Conservation (phyloP, 768 basidiomycete genomes). For the Sarcomyxa edulis region DNA sequence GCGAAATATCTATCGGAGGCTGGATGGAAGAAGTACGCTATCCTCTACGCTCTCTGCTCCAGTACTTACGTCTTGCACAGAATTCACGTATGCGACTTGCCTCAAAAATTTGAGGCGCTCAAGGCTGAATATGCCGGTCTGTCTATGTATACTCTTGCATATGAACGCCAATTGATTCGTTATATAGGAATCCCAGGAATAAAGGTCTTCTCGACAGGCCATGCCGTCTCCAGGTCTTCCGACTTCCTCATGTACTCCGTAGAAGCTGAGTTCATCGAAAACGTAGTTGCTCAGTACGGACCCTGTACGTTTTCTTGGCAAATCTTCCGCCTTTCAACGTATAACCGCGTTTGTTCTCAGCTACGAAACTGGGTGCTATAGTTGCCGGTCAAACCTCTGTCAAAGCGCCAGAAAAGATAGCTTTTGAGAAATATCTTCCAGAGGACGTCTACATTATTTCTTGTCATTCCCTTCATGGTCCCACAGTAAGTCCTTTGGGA, state of each 20-base stretch:
- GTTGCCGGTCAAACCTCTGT: slow-evolving; percentile 97
- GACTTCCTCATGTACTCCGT: slow-evolving; percentile 96
- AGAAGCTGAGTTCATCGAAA: slow-evolving; percentile 82
- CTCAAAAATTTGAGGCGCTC: slow-evolving; percentile 64
- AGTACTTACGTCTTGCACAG: slow-evolving; percentile 31
- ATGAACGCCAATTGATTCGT: no score
- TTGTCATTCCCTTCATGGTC: slow-evolving; percentile 92
- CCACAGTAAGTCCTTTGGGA: slow-evolving; percentile 78
- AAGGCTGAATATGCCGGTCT: slow-evolving; percentile 56
- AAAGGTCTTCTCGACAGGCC: slow-evolving; percentile 70
- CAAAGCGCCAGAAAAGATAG: slow-evolving; percentile 87
- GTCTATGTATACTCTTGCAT: no score
- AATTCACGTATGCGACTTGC: slow-evolving; percentile 86
- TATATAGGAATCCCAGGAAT: slow-evolving; percentile 52
- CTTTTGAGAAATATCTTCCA: slow-evolving; percentile 88
- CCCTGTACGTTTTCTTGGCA: slow-evolving; percentile 59
- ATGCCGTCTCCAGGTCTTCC: slow-evolving; percentile 80
- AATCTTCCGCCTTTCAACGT: background rate
- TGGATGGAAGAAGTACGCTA: slow-evolving; percentile 78
- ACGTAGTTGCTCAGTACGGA: slow-evolving; percentile 84
- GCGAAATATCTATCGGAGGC: slow-evolving; percentile 69
- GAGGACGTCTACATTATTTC: slow-evolving; percentile 85
- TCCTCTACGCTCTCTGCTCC: slow-evolving; percentile 5
- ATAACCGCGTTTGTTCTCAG: slow-evolving; percentile 30
- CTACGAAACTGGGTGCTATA: slow-evolving; percentile 87